A percentile compares a stretch with the other conserved stretches of the same genome.
Conservation (phyloP, 2,329 filamentous ascomycete genomes). For the Calonectria pseudoturangicola region DNA sequence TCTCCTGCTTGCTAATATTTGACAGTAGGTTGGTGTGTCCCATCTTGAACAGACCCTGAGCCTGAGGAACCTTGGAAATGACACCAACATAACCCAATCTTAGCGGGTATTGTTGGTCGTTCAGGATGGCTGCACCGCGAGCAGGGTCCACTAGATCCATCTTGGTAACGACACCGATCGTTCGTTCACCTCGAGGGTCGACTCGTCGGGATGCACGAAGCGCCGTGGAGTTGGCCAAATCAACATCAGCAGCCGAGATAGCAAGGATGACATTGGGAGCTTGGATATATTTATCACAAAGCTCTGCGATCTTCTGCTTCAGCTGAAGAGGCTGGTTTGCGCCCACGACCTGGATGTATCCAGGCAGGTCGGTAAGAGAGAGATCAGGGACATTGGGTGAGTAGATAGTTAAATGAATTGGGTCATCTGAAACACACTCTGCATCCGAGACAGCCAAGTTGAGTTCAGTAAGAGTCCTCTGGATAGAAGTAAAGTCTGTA, state of each 20-base stretch:
- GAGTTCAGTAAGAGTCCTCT: constrained; percentile 94
- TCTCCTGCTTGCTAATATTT: constrained; percentile 91
- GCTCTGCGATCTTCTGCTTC: constrained; percentile 95
- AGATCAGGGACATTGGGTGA: constrained; percentile 96
- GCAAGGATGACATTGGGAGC: constrained; percentile 96
- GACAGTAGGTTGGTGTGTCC: constrained; percentile 86
- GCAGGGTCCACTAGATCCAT: constrained; percentile 96
- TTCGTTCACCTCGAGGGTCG: constrained; percentile 94
- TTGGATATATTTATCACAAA: constrained; percentile 99
- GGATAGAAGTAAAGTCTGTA: constrained; percentile 93
- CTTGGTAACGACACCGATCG: constrained; percentile 99
- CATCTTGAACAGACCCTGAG: constrained; percentile 86
- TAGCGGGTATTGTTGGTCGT: constrained; percentile 93
- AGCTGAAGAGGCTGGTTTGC: constrained; percentile 92
- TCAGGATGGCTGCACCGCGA: constrained; percentile 85
- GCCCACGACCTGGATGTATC: constrained; percentile 97
- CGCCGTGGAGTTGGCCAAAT: constrained; percentile 96
- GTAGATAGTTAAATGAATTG: constrained; percentile 95
- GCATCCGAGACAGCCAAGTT: constrained; percentile 93
- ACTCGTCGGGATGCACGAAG: constrained; percentile 92
- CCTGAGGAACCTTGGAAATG: constrained; percentile 85
- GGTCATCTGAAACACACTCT: constrained; percentile 96
- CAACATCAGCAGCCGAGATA: constrained; percentile 97
- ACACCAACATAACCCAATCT: constrained; percentile 98
- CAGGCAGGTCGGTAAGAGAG: constrained; percentile 95